Percentiles rank a stretch among this genome's conserved stretches.
These are phyloP conservation scores for Rhodamnia rubescens DNA, from an alignment of 345 rosid species.

Conservation along the genomic window DNA sequence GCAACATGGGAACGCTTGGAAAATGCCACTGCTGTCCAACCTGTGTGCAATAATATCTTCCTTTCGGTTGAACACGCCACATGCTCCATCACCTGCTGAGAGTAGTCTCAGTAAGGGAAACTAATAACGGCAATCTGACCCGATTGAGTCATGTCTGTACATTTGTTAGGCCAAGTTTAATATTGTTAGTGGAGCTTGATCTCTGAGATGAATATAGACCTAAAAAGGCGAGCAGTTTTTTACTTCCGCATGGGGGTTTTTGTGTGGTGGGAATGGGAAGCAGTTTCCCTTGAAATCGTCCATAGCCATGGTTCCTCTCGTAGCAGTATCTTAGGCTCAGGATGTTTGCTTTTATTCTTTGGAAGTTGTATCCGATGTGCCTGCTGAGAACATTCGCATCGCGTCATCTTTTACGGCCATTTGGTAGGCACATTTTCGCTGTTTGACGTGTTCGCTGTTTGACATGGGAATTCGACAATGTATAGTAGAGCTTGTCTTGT, in stretches of 20 bases:
- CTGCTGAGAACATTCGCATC: not conserved
- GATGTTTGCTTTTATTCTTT: constrained; percentile 3
- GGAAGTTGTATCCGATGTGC: constrained; percentile 1
- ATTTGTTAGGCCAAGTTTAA: not conserved
- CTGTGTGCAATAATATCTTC: not conserved
- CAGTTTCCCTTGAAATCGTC: constrained; percentile 9
- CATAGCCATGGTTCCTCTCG: constrained; percentile 3
- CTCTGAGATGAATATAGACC: not conserved
- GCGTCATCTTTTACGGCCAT: not conserved
- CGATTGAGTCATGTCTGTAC: constrained; percentile 1
- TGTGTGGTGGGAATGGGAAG: constrained; percentile 4
- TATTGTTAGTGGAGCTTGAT: not conserved
- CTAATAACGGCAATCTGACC: not conserved
- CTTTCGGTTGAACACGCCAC: constrained; percentile 24
- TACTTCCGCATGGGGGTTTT: constrained; percentile 14
- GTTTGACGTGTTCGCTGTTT: not conserved
- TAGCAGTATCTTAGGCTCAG: constrained; percentile 6
- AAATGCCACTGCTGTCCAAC: constrained; percentile 25
- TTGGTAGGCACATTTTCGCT: not conserved
- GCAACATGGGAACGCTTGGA: constrained; percentile 59
- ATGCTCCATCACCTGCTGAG: constrained; percentile 43
- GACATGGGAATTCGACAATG: not conserved
- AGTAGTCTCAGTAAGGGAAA: not conserved
- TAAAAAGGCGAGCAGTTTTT: not conserved
- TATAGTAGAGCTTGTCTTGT: not conserved